Evolutionary conservation across 768 basidiomycete species (phyloP).

Genomic region (Cystobasidiopsis lactophilus): DNA sequence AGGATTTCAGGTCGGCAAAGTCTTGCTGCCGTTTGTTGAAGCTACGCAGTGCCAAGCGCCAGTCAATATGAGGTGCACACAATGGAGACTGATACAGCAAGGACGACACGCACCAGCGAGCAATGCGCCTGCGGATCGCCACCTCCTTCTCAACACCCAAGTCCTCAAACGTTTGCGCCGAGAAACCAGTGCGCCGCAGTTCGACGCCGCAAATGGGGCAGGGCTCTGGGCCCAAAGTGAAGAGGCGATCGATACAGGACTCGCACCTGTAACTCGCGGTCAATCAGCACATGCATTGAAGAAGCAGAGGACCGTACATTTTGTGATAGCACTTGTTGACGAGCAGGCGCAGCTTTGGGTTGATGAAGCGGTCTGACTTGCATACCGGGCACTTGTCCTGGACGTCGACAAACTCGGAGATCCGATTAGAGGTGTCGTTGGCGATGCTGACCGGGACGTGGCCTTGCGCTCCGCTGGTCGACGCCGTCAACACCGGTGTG

Average conservation of each 20-base stretch:
- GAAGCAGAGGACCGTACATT: no score
- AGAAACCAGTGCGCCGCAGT: conserved; percentile 79
- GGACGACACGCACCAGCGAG: conserved; percentile 46
- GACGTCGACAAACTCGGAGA: not conserved
- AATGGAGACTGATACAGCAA: no score
- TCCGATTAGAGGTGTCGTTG: no score
- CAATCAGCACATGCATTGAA: not conserved
- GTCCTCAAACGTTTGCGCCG: conserved; percentile 84
- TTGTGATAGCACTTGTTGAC: conserved; percentile 89
- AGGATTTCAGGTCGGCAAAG: conserved; percentile 51
- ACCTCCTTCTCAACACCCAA: conserved; percentile 85
- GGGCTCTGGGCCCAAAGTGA: conserved; percentile 83
- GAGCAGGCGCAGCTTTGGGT: conserved; percentile 75
- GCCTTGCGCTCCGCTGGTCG: no score
- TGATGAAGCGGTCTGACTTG: conserved; percentile 85
- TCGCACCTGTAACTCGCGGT: conserved; percentile 91
- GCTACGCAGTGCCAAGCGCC: conserved; percentile 33
- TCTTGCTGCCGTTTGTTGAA: conserved; percentile 89
- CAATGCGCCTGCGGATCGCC: conserved; percentile 59
- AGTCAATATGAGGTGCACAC: no score
- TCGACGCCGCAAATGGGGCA: conserved; percentile 82
- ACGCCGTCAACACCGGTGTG: no score
- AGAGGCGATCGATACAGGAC: conserved; percentile 88
- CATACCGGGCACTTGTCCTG: conserved; percentile 84
- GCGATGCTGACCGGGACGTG: no score